Conservation (phyloP, 305 asterid species). For the Petunia hybrid region DNA sequence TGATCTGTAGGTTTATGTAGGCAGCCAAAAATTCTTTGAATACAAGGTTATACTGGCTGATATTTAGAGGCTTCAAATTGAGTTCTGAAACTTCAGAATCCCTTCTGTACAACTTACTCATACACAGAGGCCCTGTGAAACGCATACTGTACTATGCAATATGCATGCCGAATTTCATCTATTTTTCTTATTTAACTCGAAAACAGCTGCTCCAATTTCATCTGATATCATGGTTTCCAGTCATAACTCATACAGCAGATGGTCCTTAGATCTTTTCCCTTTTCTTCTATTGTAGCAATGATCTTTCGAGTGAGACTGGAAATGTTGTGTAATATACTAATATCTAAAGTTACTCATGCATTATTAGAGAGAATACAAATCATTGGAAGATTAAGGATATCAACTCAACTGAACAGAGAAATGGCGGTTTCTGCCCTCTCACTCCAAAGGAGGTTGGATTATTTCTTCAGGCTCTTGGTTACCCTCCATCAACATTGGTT, state of each 20-base stretch:
- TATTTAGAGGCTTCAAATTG: conserved; percentile 13
- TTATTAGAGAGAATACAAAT: conserved; percentile 74
- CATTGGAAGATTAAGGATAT: conserved; percentile 93
- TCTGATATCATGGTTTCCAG: not conserved
- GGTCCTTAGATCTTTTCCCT: not conserved
- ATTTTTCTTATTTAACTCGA: not conserved
- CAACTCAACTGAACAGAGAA: conserved; percentile 86
- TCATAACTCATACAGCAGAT: not conserved
- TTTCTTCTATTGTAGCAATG: conserved; percentile 22
- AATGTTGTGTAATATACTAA: conserved; percentile 20
- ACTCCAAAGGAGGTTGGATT: conserved; percentile 95
- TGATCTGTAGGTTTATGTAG: not conserved
- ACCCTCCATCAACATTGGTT: conserved; percentile 73
- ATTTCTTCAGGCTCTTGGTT: conserved; percentile 89
- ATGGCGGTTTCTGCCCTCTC: conserved; percentile 86
- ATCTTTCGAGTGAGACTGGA: not conserved
- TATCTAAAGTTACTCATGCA: conserved; percentile 34
- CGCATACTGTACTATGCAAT: conserved; percentile 6
- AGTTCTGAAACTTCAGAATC: conserved; percentile 21
- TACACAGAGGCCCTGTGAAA: conserved; percentile 3
- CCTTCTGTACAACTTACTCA: conserved; percentile 12
- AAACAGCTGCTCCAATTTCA: conserved; percentile 17
- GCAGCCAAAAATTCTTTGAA: not conserved
- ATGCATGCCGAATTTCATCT: conserved; percentile 2
- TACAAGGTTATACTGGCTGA: conserved; percentile 15